Base-by-base conservation (phyloP, 352 stramenopile genomes). In the Phytophthora boehmeriae region DNA sequence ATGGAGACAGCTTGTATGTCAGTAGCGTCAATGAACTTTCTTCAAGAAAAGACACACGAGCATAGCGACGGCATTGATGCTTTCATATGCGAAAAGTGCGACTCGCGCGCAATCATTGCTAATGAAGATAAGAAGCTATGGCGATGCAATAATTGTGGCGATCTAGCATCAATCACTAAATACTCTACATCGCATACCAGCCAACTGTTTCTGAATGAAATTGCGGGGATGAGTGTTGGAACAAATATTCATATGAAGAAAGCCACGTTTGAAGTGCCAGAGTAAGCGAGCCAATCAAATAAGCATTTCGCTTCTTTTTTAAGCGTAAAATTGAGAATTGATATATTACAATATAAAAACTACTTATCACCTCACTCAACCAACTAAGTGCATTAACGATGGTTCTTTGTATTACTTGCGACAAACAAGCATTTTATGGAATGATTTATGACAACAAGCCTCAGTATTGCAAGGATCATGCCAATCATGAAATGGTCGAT, bases 1-100 rank as follows among this genome's bases (percentile, higher is more conserved):
- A 56, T 56, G 49, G 49, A 56, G 35, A 56, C 49, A 14, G 27
- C 49, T 6, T 56, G 49, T 56, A 45, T 56, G 49, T 46, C 32
- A 34, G 49, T 56, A 11, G n/a, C 10, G 4, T 32, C 8, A 4
- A 32, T 45, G 5, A 56, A 45, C 30, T 56, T 56, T n/a, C 22
- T 56, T 8, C 30, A 45, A 4, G 49, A 56, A 20, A 56, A 56
- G 20, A 56, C 20, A 32, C 8, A 23, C 4, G n/a, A 43, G 6
- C 49, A 56, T 27, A 34, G 13, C 8, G 49, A 45, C 30, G 49
- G 49, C 4, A 44, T 56, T 9, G 49, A 56, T 22, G 16, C 49
- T 6, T 56, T 45, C 32, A n/a, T 56, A 34, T 56, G 49, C 32
- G 30, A 8, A 4, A 34, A 34, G 27, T 56, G 49, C 49, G 27